These are phyloP conservation scores for Ormosia semicastrata DNA, from an alignment of 306 rosid species.

Conservation along the genomic window DNA sequence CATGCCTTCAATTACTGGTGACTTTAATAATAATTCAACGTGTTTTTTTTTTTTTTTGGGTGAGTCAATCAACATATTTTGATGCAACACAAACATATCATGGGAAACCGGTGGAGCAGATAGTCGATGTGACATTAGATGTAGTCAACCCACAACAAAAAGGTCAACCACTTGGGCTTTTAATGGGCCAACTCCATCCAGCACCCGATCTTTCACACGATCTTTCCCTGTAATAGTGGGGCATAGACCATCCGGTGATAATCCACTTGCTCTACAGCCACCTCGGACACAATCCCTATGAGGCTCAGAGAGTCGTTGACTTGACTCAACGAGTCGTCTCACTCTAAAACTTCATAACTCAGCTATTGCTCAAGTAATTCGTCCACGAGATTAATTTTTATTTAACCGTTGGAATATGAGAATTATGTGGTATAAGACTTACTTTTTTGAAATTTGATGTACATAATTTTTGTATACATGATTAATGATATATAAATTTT, in stretches of 20 bases:
- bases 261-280: background rate
- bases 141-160: constrained; percentile 35
- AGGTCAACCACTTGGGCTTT: constrained; percentile 56
- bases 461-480: too few species aligned
- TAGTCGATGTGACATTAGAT: constrained; percentile 33
- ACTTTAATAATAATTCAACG: background rate
- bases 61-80: background rate
- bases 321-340: too few species aligned
- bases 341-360: too few species aligned
- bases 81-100: constrained; percentile 19
- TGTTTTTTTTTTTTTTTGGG: too few species aligned
- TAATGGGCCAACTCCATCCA: constrained; percentile 20
- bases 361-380: too few species aligned
- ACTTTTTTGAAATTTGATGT: too few species aligned
- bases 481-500: too few species aligned
- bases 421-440: too few species aligned
- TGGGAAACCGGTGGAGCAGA: background rate
- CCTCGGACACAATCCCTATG: background rate
- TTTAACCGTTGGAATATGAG: too few species aligned
- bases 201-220: background rate
- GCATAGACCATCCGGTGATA: constrained; percentile 8
- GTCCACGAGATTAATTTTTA: too few species aligned
- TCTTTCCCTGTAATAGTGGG: background rate
- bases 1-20: constrained; percentile 19
- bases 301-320: too few species aligned